Conservation (phyloP, 176 grass and related monocot species). For the Oryza officinalis region DNA sequence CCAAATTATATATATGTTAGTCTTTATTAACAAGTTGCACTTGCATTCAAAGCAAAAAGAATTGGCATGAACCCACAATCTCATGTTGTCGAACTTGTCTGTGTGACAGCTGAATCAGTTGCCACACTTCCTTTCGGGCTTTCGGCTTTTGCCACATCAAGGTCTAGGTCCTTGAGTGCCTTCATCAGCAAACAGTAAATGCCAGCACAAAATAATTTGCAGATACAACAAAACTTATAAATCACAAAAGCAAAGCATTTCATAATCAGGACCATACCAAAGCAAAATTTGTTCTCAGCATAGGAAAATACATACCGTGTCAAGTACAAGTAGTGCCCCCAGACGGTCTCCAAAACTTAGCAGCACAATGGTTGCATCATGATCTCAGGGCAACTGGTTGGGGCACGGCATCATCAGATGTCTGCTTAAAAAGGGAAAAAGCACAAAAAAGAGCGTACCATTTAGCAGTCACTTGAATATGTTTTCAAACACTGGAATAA, state of each 20-base stretch:
- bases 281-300: background rate
- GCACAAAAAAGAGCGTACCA: slow-evolving; percentile 7
- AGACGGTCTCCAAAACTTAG: slow-evolving; percentile 88
- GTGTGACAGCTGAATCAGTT: slow-evolving; percentile 66
- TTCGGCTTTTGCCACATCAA: slow-evolving; percentile 66
- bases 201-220: slow-evolving; percentile 33
- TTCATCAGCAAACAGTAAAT: slow-evolving; percentile 76
- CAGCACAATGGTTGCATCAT: slow-evolving; percentile 82
- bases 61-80: slow-evolving; percentile 60
- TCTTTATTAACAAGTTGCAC: background rate
- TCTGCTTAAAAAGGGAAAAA: slow-evolving; percentile 16
- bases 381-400: slow-evolving; percentile 68
- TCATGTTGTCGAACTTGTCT: slow-evolving; percentile 86
- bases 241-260: background rate
- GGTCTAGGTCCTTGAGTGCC: slow-evolving; percentile 82
- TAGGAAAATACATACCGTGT: slow-evolving; percentile 57
- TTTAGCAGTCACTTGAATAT: background rate
- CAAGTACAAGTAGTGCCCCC: slow-evolving; percentile 85
- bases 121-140: slow-evolving; percentile 68
- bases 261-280: slow-evolving; percentile 7
- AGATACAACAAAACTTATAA: slow-evolving; percentile 24
- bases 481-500: background rate
- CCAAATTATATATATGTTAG: background rate
- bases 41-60: background rate
- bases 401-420: slow-evolving; percentile 64